These are phyloP conservation scores for Inosperma sp. DNA, from an alignment of 768 basidiomycete genomes.

Conservation along the genomic window DNA sequence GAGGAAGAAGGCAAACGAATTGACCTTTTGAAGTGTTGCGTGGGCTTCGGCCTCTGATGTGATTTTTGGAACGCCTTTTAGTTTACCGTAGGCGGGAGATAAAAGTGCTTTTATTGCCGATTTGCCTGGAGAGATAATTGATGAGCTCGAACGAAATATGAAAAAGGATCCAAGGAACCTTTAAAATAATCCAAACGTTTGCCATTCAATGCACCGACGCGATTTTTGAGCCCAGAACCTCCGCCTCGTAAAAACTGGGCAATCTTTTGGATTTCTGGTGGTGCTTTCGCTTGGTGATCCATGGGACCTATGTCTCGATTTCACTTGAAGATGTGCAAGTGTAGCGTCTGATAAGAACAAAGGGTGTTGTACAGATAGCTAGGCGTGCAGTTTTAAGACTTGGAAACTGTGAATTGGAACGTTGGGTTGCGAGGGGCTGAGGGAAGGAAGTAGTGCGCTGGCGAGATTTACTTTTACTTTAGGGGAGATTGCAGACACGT, in stretches of 20 bases:
- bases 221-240: constrained; percentile 81
- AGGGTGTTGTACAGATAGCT: too few relatives aligned
- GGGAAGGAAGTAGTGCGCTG: constrained; percentile 17
- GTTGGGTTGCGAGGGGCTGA: neutral
- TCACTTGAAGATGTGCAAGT: too few relatives aligned
- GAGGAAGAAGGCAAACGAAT: constrained; percentile 88
- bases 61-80: constrained; percentile 72
- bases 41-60: constrained; percentile 73
- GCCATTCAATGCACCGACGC: constrained; percentile 87
- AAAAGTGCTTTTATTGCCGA: constrained; percentile 88
- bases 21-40: constrained; percentile 58
- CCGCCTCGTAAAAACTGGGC: constrained; percentile 85
- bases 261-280: constrained; percentile 74
- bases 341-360: too few relatives aligned
- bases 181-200: constrained; percentile 98
- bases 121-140: constrained; percentile 57
- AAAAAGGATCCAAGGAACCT: constrained; percentile 46
- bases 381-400: too few relatives aligned
- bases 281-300: constrained; percentile 78
- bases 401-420: too few relatives aligned
- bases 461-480: constrained; percentile 12
- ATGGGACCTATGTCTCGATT: too few relatives aligned
- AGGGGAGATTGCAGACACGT: constrained; percentile 13
- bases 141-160: neutral
- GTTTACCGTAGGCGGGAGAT: constrained; percentile 87